These are phyloP conservation scores for Aristolochia contorta DNA, from an alignment of 164 flowering plant genomes.

Conservation along the genomic window DNA sequence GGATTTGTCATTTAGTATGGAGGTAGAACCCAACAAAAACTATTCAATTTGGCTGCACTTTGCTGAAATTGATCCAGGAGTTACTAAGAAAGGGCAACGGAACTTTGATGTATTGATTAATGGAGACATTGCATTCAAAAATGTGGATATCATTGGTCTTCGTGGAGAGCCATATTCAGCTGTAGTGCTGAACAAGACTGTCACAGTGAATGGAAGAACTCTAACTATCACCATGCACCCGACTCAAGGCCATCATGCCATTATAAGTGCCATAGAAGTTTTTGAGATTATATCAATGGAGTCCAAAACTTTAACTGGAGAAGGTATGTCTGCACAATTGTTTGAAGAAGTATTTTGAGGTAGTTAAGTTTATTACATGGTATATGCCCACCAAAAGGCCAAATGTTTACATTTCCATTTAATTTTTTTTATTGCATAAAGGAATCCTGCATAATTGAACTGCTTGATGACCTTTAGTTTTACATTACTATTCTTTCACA, in stretches of 20 bases:
- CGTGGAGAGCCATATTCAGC: constrained; percentile 60
- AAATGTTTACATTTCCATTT: neutral
- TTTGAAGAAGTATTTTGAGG: neutral
- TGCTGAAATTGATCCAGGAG: constrained; percentile 70
- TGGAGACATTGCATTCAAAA: constrained; percentile 57
- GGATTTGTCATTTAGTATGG: constrained; percentile 54
- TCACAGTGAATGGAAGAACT: constrained; percentile 68
- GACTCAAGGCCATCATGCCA: constrained; percentile 47
- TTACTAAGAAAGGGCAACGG: constrained; percentile 55
- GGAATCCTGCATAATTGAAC: neutral
- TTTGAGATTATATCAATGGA: constrained; percentile 69
- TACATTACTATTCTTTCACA: too few species aligned
- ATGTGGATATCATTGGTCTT: constrained; percentile 54
- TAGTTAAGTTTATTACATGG: neutral
- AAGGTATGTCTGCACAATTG: constrained; percentile 40
- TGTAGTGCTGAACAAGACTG: constrained; percentile 74
- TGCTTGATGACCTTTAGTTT: neutral
- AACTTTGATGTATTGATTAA: constrained; percentile 82
- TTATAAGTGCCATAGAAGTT: constrained; percentile 83
- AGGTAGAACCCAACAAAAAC: constrained; percentile 83
- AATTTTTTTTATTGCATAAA: neutral
- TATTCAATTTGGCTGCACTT: constrained; percentile 95
- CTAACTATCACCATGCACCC: constrained; percentile 63
- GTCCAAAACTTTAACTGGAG: constrained; percentile 49
- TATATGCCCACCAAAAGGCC: neutral